A percentile compares a stretch with the other conserved stretches of the same genome.
Conservation (phyloP, 108 stramenopile species). For the Conticribra guillardii region DNA sequence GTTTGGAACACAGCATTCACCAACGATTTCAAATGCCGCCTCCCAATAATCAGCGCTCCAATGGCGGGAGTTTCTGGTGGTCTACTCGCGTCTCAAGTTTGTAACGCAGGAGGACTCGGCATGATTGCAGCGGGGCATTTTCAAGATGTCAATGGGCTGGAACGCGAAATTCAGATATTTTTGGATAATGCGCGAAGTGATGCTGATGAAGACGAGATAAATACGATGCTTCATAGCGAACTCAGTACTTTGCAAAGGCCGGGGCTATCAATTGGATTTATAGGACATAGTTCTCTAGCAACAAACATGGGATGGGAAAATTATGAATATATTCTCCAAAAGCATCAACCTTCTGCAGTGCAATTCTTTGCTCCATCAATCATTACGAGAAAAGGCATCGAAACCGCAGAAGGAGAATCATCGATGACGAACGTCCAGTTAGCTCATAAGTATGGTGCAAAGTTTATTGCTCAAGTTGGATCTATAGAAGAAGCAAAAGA, state of each 20-base stretch:
- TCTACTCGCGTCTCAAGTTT: slow-evolving; percentile 61
- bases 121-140: slow-evolving; percentile 78
- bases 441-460: slow-evolving; percentile 56
- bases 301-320: slow-evolving; percentile 50
- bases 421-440: slow-evolving; percentile 70
- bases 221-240: slow-evolving; percentile 5
- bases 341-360: slow-evolving; percentile 57
- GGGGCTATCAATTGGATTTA: slow-evolving; percentile 71
- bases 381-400: not conserved
- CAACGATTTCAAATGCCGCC: slow-evolving; percentile 48
- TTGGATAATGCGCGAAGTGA: slow-evolving; percentile 8
- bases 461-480: slow-evolving; percentile 78
- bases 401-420: no score
- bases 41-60: slow-evolving; percentile 72
- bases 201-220: not conserved
- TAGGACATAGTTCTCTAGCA: slow-evolving; percentile 63
- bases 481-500: slow-evolving; percentile 59
- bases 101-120: slow-evolving; percentile 74
- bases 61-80: slow-evolving; percentile 78
- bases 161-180: slow-evolving; percentile 62
- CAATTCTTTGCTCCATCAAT: slow-evolving; percentile 85
- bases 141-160: slow-evolving; percentile 38
- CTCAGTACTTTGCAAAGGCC: slow-evolving; percentile 10
- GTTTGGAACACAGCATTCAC: slow-evolving; percentile 61
- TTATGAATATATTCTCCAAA: slow-evolving; percentile 56